Percentiles rank a stretch among this genome's conserved stretches.
phyloP scores from a whole-genome alignment of 108 stramenopile species.

The Mediolabrus comicus region DNA sequence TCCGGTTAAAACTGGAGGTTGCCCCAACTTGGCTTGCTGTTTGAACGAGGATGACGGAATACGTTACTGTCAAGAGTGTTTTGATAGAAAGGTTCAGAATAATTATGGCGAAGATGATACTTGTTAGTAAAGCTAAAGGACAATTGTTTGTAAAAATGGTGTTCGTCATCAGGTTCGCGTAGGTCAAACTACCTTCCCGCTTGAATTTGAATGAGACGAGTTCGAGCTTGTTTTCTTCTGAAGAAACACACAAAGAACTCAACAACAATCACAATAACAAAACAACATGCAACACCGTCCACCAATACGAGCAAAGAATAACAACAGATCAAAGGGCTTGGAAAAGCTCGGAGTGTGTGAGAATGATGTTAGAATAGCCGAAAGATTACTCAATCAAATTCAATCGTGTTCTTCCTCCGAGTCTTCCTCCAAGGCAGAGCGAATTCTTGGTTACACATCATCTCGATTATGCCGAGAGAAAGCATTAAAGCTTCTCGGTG shows the following conservation, averaged over 20 bases:
- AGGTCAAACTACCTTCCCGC: too few relatives aligned
- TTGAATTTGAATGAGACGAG: too few relatives aligned
- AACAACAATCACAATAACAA: too few relatives aligned
- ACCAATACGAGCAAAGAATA: too few relatives aligned
- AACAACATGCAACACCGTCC: neutral
- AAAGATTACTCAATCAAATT: constrained; percentile 34
- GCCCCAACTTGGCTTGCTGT: constrained; percentile 28
- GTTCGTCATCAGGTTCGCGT: too few relatives aligned
- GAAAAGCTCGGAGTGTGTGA: constrained; percentile 40
- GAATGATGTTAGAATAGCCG: constrained; percentile 35
- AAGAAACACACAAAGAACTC: too few relatives aligned
- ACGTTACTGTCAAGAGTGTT: constrained; percentile 20
- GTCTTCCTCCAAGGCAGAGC: constrained; percentile 21
- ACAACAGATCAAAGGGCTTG: constrained; percentile 31
- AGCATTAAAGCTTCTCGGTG: constrained; percentile 33
- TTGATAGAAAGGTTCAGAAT: neutral
- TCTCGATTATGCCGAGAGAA: constrained; percentile 23
- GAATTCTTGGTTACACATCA: constrained; percentile 29
- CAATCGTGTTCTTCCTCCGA: constrained; percentile 3
- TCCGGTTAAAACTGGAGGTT: constrained; percentile 21
- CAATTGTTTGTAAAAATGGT: neutral
- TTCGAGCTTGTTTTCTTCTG: too few relatives aligned
- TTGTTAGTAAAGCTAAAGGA: constrained; percentile 1
- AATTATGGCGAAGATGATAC: too few relatives aligned
- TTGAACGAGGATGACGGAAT: constrained; percentile 19